Conservation (phyloP, 1,139 yeast genomes). For the Insectozyma bohioensis region DNA sequence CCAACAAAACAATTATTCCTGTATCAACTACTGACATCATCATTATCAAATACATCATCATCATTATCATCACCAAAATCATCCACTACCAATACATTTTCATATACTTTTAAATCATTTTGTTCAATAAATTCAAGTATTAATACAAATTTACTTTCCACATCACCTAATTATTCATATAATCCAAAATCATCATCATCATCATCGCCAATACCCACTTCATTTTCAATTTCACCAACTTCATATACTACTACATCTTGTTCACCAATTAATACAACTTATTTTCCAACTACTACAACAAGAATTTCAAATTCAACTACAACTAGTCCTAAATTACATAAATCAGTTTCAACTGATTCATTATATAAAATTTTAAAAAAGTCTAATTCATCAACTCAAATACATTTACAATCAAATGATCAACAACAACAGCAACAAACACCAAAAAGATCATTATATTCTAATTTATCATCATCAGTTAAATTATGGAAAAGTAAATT, state of each 20-base stretch:
- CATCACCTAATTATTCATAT: background rate
- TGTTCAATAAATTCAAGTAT: too few species aligned
- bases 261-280: slow-evolving; percentile 4
- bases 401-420: too few species aligned
- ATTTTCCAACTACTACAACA: background rate
- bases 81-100: background rate
- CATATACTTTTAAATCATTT: background rate
- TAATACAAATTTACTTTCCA: background rate
- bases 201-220: background rate
- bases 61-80: background rate
- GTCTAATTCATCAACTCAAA: too few species aligned
- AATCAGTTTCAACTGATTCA: slow-evolving; percentile 10
- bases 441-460: slow-evolving; percentile 13
- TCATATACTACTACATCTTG: slow-evolving; percentile 3
- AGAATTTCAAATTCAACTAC: slow-evolving; percentile 4
- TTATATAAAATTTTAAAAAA: slow-evolving; percentile 10
- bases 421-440: background rate
- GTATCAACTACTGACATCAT: background rate
- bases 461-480: slow-evolving; percentile 19
- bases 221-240: slow-evolving; percentile 2
- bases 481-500: slow-evolving; percentile 13
- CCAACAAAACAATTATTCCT: background rate
- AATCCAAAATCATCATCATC: background rate
- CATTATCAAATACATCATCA: background rate
- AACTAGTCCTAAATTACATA: slow-evolving; percentile 1